phyloP scores from a whole-genome alignment of 208 protist species.

The Paratrypanosoma confusum region DNA sequence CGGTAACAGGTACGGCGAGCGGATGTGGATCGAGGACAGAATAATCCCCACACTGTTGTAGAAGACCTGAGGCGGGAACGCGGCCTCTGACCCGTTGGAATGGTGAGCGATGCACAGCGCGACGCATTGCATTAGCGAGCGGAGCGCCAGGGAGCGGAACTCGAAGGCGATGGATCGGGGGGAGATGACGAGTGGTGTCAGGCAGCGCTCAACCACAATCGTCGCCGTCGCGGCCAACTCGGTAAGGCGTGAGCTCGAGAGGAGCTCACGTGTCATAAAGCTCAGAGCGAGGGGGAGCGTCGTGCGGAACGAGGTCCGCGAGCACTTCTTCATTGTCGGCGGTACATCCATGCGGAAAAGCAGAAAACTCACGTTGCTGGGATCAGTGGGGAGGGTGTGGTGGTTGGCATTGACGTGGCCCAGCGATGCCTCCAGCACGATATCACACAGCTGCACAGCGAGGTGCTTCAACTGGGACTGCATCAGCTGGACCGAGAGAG shows the following conservation, averaged over 20 bases:
- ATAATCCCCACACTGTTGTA: no score
- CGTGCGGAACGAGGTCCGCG: constrained; percentile 39
- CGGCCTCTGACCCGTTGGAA: no score
- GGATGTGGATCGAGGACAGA: no score
- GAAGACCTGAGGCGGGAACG: no score
- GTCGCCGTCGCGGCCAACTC: constrained; percentile 15
- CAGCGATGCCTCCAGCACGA: constrained; percentile 45
- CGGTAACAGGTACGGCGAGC: no score
- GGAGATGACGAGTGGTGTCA: constrained; percentile 53
- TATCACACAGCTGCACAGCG: constrained; percentile 33
- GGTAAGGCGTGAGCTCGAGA: constrained; percentile 20
- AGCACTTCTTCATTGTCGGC: constrained; percentile 54
- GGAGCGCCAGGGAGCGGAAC: constrained; percentile 27
- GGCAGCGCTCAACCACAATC: constrained; percentile 53
- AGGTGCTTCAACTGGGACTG: constrained; percentile 26
- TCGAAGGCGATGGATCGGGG: constrained; percentile 16
- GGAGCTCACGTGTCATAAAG: constrained; percentile 51
- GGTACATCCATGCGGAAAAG: constrained; percentile 42
- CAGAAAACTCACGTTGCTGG: constrained; percentile 17
- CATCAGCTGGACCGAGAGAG: constrained; percentile 52
- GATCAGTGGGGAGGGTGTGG: constrained; percentile 12
- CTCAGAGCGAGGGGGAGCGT: constrained; percentile 50
- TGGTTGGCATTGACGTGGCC: constrained; percentile 21
- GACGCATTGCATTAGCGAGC: constrained; percentile 46
- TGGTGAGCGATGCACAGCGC: constrained; percentile 19